Conservation (phyloP, 257 asterid genomes). For the Fraxinus cuspidata region DNA sequence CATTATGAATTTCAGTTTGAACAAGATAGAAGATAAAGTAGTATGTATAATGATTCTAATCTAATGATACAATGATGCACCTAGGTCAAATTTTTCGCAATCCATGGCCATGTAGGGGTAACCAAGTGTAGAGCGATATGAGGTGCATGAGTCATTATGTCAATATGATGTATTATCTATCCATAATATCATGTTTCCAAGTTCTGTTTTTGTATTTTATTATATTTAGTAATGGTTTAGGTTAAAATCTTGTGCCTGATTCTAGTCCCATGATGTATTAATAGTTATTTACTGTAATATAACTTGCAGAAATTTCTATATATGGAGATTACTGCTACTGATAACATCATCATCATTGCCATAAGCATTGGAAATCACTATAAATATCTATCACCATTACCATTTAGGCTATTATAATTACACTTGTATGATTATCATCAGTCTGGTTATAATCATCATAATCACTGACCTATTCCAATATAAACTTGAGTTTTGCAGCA, state of each 20-base stretch:
- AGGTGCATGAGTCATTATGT: background rate
- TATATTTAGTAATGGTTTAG: background rate
- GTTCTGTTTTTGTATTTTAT: background rate
- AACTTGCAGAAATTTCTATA: background rate
- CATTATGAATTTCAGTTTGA: background rate
- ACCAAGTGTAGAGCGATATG: background rate
- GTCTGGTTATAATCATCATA: slow-evolving; percentile 5
- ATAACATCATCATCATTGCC: background rate
- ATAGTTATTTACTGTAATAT: background rate
- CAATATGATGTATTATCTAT: background rate
- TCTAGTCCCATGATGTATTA: background rate
- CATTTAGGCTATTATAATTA: slow-evolving; percentile 1
- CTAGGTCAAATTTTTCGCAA: background rate
- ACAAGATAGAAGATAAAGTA: slow-evolving; percentile 1
- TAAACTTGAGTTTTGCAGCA: slow-evolving; percentile 35
- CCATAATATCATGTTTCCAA: background rate
- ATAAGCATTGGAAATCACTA: background rate
- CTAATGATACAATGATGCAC: slow-evolving; percentile 7
- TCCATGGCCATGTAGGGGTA: background rate
- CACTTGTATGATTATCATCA: background rate
- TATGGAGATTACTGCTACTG: background rate
- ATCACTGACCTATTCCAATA: slow-evolving; percentile 9
- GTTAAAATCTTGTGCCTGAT: slow-evolving; percentile 7
- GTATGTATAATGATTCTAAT: background rate
- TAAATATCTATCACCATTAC: background rate